A percentile compares a stretch with the other conserved stretches of the same genome.
Conservation (phyloP, 306 rosid genomes). For the Cucurbita argyrosperma region DNA sequence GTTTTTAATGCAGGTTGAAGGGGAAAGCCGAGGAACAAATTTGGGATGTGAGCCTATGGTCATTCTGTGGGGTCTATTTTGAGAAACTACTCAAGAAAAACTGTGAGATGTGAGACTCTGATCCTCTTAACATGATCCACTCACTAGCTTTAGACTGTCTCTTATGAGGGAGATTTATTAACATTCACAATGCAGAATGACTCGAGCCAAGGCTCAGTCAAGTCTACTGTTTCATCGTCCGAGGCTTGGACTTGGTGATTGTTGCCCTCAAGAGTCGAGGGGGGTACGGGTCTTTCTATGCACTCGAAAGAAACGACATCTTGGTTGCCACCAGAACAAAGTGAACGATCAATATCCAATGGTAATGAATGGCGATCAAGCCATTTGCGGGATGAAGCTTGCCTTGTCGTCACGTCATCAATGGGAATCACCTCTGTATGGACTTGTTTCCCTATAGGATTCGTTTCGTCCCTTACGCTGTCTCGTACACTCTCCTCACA, state of each 20-base stretch:
- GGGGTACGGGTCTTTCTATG: constrained; percentile 35
- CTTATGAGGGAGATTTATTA: constrained; percentile 13
- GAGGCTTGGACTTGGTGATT: constrained; percentile 32
- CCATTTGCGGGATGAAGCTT: constrained; percentile 23
- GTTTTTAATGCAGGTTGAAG: background rate
- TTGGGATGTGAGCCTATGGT: background rate
- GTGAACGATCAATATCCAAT: constrained; percentile 22
- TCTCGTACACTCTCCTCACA: constrained; percentile 10
- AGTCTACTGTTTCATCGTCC: constrained; percentile 61
- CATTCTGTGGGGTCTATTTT: background rate
- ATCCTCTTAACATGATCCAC: background rate
- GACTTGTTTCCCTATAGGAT: constrained; percentile 13
- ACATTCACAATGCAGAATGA: constrained; percentile 43
- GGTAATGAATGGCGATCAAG: constrained; percentile 20
- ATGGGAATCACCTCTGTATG: constrained; percentile 16
- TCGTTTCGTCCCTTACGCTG: constrained; percentile 3
- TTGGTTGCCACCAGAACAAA: constrained; percentile 15
- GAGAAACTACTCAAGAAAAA: background rate
- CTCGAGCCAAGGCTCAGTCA: constrained; percentile 76
- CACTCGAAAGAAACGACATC: constrained; percentile 28
- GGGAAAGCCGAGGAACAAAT: background rate
- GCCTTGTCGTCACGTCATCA: constrained; percentile 34
- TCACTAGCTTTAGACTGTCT: background rate
- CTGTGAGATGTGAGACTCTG: background rate
- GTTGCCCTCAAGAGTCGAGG: constrained; percentile 35